Conservation (phyloP, 768 basidiomycete species). For the Calocybe indica region DNA sequence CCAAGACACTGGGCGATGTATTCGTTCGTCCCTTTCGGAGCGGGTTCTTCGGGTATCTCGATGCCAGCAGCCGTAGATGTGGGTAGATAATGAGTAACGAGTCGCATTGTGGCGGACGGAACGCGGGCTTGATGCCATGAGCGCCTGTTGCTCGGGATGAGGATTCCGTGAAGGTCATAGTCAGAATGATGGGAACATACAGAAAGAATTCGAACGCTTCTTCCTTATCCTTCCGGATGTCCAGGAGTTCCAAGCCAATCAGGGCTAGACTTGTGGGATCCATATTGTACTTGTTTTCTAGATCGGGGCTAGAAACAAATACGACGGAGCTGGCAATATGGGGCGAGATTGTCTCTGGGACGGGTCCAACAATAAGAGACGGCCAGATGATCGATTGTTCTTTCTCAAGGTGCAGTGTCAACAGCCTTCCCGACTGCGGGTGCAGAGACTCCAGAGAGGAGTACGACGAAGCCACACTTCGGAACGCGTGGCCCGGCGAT, state of each 20-base stretch:
- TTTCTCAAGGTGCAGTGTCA: constrained; percentile 80
- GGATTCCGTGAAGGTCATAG: not conserved
- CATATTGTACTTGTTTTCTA: constrained; percentile 75
- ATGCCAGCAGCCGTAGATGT: constrained; percentile 39
- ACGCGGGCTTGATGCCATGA: constrained; percentile 77
- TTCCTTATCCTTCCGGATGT: constrained; percentile 69
- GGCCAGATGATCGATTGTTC: constrained; percentile 79
- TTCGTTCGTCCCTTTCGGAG: constrained; percentile 42
- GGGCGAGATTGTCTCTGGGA: constrained; percentile 55
- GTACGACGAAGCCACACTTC: constrained; percentile 63
- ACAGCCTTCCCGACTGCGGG: constrained; percentile 52
- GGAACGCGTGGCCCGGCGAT: constrained; percentile 50
- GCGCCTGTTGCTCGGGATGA: constrained; percentile 39
- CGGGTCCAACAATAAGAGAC: constrained; percentile 71
- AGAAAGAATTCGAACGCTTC: constrained; percentile 80
- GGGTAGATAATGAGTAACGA: constrained; percentile 70
- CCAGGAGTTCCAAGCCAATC: constrained; percentile 63
- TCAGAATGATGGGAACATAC: constrained; percentile 34
- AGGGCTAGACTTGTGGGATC: constrained; percentile 78
- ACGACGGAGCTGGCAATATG: constrained; percentile 44
- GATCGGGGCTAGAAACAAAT: constrained; percentile 42
- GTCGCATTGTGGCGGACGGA: constrained; percentile 72
- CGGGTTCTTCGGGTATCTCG: constrained; percentile 27
- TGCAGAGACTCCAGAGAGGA: constrained; percentile 74
- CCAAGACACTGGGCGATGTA: constrained; percentile 69